Conservation (phyloP, 2,329 filamentous ascomycete genomes). For the Colletotrichum filicis region DNA sequence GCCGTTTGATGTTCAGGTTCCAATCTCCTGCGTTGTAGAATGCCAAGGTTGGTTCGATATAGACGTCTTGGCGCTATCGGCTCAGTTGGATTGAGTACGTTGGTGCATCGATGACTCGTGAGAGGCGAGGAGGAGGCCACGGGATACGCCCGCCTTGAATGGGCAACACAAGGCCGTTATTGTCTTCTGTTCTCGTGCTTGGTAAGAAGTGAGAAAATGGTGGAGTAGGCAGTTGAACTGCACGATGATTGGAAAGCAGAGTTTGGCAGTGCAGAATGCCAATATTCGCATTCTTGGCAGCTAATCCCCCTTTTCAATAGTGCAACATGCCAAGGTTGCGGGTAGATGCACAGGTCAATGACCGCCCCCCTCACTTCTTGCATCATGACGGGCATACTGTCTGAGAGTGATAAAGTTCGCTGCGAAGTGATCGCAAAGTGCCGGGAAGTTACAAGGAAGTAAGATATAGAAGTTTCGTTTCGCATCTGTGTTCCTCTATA, state of each 20-base stretch:
- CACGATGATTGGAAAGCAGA: constrained; percentile 14
- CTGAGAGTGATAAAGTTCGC: neutral
- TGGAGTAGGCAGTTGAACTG: neutral
- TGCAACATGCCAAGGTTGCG: constrained; percentile 30
- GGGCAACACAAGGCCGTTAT: neutral
- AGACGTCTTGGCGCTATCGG: constrained; percentile 11
- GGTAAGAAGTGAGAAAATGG: neutral
- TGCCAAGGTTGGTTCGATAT: constrained; percentile 17
- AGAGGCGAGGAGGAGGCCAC: neutral
- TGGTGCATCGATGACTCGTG: no score
- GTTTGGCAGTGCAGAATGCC: constrained; percentile 21
- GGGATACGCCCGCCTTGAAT: neutral
- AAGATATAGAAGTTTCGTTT: neutral
- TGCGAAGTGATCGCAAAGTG: neutral
- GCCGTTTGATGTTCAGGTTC: neutral
- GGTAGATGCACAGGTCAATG: neutral
- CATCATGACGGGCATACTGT: neutral
- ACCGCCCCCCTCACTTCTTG: neutral
- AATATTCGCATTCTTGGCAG: constrained; percentile 24
- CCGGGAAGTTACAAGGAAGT: neutral
- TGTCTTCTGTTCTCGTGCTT: neutral
- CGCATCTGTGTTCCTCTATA: neutral
- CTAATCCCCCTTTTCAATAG: constrained; percentile 23
- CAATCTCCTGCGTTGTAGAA: constrained; percentile 1
- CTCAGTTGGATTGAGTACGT: neutral